phyloP scores from a whole-genome alignment of 1,284 basidiomycete species.

The Gomphus bonarii region DNA sequence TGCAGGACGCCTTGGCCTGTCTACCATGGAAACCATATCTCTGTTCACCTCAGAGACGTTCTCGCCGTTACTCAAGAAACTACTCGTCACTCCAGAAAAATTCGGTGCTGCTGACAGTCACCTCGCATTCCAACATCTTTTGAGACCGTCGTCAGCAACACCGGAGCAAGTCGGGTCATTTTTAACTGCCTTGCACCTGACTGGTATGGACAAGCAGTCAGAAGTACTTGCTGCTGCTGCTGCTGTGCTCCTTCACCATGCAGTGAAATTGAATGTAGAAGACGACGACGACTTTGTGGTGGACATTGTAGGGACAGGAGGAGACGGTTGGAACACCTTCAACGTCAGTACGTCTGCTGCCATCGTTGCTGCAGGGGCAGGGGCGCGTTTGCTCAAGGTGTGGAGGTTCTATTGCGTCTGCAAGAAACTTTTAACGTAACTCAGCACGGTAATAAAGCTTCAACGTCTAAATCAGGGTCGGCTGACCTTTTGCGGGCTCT shows the following conservation, averaged over 20 bases:
- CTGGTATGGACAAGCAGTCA: slow-evolving; percentile 63
- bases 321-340: slow-evolving; percentile 95
- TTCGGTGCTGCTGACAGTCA: slow-evolving; percentile 68
- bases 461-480: slow-evolving; percentile 90
- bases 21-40: neutral
- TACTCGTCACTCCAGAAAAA: slow-evolving; percentile 67
- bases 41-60: slow-evolving; percentile 45
- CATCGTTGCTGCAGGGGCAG: slow-evolving; percentile 90
- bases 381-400: slow-evolving; percentile 89
- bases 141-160: slow-evolving; percentile 50
- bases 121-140: slow-evolving; percentile 62
- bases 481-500: slow-evolving; percentile 88
- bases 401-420: slow-evolving; percentile 14
- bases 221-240: slow-evolving; percentile 74
- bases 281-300: slow-evolving; percentile 60
- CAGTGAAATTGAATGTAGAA: slow-evolving; percentile 51
- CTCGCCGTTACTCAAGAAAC: slow-evolving; percentile 63
- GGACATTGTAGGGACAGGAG: slow-evolving; percentile 75
- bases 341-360: slow-evolving; percentile 96
- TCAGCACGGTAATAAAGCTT: slow-evolving; percentile 88
- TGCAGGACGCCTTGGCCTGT: neutral
- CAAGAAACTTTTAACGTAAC: slow-evolving; percentile 1
- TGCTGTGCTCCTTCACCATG: slow-evolving; percentile 55
- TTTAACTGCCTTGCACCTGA: slow-evolving; percentile 71
- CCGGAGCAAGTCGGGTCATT: slow-evolving; percentile 77